Percentiles rank a stretch among this genome's conserved stretches.
These are phyloP conservation scores for Cenococcum geophilum DNA, from an alignment of 495 filamentous ascomycete species.

Conservation along the genomic window DNA sequence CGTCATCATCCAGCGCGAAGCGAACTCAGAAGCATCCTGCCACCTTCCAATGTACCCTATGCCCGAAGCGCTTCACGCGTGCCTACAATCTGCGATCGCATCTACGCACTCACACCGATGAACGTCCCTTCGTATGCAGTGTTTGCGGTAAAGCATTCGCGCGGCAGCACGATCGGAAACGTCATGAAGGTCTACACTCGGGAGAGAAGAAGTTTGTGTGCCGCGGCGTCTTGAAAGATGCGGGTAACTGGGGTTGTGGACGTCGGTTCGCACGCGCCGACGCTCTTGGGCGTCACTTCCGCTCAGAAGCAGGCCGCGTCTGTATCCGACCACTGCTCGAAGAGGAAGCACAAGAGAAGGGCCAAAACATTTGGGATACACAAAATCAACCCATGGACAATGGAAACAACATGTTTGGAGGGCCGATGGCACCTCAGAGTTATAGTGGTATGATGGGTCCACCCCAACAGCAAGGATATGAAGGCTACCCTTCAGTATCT, in stretches of 20 bases:
- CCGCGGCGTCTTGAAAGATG: constrained; percentile 77
- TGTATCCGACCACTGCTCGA: constrained; percentile 95
- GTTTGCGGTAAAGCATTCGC: constrained; percentile 84
- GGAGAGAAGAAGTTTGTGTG: constrained; percentile 79
- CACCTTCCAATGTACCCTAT: constrained; percentile 44
- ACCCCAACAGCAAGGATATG: constrained; percentile 19
- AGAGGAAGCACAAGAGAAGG: constrained; percentile 61
- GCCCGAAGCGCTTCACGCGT: constrained; percentile 46
- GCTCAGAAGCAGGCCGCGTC: constrained; percentile 87
- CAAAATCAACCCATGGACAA: constrained; percentile 27
- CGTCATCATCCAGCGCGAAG: constrained; percentile 40
- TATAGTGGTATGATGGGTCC: constrained; percentile 19
- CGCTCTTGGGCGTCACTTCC: constrained; percentile 92
- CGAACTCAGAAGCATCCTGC: constrained; percentile 88
- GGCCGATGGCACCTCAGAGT: constrained; percentile 7
- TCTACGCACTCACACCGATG: constrained; percentile 43
- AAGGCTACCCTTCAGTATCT: constrained; percentile 12
- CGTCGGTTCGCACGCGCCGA: constrained; percentile 92
- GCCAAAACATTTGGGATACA: constrained; percentile 19
- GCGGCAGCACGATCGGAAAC: constrained; percentile 41
- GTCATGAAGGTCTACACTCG: constrained; percentile 43
- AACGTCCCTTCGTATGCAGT: constrained; percentile 47
- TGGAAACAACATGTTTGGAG: constrained; percentile 16
- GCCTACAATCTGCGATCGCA: constrained; percentile 47
- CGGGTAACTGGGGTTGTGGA: constrained; percentile 84